Evolutionary conservation across 2,329 filamentous ascomycete genomes (phyloP).

Genomic region (Aspergillus fijiensis): DNA sequence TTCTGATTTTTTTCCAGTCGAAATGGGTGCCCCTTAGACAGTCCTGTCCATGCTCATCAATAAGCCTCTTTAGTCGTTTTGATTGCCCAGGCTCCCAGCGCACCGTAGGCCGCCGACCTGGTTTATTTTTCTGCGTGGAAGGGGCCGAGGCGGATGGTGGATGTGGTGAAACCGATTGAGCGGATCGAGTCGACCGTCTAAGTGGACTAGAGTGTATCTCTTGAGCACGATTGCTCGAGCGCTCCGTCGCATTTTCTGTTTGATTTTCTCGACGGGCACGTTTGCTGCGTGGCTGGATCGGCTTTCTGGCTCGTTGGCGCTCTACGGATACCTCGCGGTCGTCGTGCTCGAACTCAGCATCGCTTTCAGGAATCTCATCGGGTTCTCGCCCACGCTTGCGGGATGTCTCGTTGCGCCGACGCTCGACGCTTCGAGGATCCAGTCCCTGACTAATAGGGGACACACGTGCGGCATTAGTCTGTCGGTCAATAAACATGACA

Average conservation of each 20-base stretch:
- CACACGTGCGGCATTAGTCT: slow-evolving; percentile 33
- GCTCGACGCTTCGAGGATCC: slow-evolving; percentile 19
- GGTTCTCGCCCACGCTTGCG: slow-evolving; percentile 20
- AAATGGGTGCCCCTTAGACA: neutral
- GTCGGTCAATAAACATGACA: slow-evolving; percentile 37
- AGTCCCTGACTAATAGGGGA: slow-evolving; percentile 37
- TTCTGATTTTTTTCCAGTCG: neutral
- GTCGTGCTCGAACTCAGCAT: slow-evolving; percentile 48
- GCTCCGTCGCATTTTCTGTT: neutral
- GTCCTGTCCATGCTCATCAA: slow-evolving; percentile 44
- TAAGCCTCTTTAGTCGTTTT: slow-evolving; percentile 48
- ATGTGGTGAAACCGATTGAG: neutral
- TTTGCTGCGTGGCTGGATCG: slow-evolving; percentile 11
- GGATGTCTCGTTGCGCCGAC: slow-evolving; percentile 12
- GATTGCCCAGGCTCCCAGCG: too few relatives aligned
- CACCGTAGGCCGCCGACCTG: too few relatives aligned
- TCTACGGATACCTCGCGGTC: slow-evolving; percentile 33
- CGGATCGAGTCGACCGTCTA: neutral
- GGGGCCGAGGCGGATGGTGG: neutral
- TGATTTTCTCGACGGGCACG: slow-evolving; percentile 4
- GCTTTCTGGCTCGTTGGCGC: slow-evolving; percentile 37
- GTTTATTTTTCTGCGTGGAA: neutral
- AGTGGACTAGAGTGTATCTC: neutral
- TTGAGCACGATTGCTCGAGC: neutral
- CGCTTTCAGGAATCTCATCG: slow-evolving; percentile 32